Percentiles rank a stretch among this genome's conserved stretches.
Conservation (phyloP, 352 stramenopile species). For the Phytophthora megakarya region DNA sequence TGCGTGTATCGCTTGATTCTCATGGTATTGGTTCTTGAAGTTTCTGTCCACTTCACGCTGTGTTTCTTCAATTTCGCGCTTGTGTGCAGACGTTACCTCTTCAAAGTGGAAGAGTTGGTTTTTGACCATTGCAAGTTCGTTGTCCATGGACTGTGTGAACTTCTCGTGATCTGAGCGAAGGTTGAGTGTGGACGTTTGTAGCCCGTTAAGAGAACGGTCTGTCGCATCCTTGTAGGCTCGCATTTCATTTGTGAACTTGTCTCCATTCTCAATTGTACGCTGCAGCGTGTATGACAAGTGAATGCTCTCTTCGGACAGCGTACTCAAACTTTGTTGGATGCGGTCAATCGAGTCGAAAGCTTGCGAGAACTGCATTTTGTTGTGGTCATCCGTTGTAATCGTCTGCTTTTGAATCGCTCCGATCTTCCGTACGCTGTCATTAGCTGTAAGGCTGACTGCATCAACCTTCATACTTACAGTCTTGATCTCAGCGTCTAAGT, state of each 20-base stretch:
- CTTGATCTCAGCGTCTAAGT: conserved; percentile 69
- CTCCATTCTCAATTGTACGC: conserved; percentile 52
- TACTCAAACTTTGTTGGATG: conserved; percentile 67
- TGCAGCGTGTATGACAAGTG: conserved; percentile 70
- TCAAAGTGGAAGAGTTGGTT: conserved; percentile 82
- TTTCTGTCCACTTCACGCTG: conserved; percentile 64
- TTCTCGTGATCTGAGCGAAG: conserved; percentile 59
- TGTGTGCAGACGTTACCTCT: conserved; percentile 62
- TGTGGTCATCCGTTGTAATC: conserved; percentile 56
- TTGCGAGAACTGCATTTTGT: conserved; percentile 62
- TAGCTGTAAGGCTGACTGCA: conserved; percentile 52
- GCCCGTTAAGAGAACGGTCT: conserved; percentile 36
- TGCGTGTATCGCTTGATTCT: conserved; percentile 52
- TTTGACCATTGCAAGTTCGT: conserved; percentile 66
- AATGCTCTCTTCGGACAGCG: conserved; percentile 75
- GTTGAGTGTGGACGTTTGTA: conserved; percentile 49
- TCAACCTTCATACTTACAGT: conserved; percentile 54
- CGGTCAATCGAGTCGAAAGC: conserved; percentile 72
- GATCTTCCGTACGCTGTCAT: conserved; percentile 66
- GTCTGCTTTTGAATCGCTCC: conserved; percentile 63
- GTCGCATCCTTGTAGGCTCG: conserved; percentile 51
- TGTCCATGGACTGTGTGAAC: conserved; percentile 55
- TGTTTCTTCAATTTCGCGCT: conserved; percentile 63
- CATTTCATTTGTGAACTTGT: conserved; percentile 53
- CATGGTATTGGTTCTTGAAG: conserved; percentile 55